Conservation (phyloP, 2,329 filamentous ascomycete genomes). For the Penicillium olsonii region DNA sequence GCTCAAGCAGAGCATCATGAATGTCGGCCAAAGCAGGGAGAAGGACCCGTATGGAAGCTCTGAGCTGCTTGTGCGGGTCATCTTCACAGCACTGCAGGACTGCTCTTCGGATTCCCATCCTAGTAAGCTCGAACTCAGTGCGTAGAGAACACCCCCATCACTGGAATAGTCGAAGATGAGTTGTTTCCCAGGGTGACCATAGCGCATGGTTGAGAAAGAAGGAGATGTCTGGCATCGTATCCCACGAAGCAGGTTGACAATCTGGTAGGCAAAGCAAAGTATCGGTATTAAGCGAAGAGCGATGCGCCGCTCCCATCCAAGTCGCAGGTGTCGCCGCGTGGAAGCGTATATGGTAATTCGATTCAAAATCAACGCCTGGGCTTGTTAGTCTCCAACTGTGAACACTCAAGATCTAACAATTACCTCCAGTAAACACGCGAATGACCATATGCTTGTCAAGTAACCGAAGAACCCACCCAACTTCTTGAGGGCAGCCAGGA, state of each 20-base stretch:
- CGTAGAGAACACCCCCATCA: slow-evolving; percentile 69
- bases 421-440: slow-evolving; percentile 79
- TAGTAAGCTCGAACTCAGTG: slow-evolving; percentile 69
- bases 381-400: slow-evolving; percentile 7
- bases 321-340: slow-evolving; percentile 73
- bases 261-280: slow-evolving; percentile 68
- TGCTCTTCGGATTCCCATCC: slow-evolving; percentile 72
- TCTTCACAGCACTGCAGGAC: slow-evolving; percentile 73
- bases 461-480: slow-evolving; percentile 88
- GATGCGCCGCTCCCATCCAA: slow-evolving; percentile 72
- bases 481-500: slow-evolving; percentile 61
- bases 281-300: slow-evolving; percentile 72
- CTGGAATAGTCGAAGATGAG: slow-evolving; percentile 71
- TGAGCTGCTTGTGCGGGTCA: slow-evolving; percentile 62
- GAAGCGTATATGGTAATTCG: slow-evolving; percentile 92
- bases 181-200: slow-evolving; percentile 66
- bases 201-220: slow-evolving; percentile 68
- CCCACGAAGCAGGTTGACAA: slow-evolving; percentile 71
- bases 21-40: slow-evolving; percentile 60
- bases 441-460: slow-evolving; percentile 86
- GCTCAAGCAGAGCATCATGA: slow-evolving; percentile 61
- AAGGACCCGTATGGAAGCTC: slow-evolving; percentile 73
- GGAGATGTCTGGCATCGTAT: slow-evolving; percentile 90
- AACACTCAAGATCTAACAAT: slow-evolving; percentile 22
- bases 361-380: slow-evolving; percentile 78